Evolutionary conservation across 2,329 filamentous ascomycete genomes (phyloP).

Genomic region (Colletotrichum sp.): DNA sequence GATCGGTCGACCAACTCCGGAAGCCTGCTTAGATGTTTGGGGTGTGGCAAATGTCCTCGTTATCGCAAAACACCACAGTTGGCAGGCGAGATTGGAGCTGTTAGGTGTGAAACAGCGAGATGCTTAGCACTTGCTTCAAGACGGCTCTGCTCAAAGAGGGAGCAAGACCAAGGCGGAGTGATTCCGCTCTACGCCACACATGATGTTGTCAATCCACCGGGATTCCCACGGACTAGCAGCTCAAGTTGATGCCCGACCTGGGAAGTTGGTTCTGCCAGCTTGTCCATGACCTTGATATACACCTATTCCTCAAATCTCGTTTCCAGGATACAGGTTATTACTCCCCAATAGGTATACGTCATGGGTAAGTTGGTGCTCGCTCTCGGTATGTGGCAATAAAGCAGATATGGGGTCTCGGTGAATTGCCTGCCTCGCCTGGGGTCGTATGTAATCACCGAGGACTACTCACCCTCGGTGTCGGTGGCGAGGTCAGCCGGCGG

Average conservation of each 20-base stretch:
- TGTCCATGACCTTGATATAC: neutral
- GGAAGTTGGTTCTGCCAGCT: neutral
- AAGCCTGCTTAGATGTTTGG: neutral
- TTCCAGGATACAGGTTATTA: neutral
- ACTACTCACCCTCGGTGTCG: neutral
- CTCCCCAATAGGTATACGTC: neutral
- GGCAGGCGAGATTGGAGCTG: neutral
- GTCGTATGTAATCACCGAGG: neutral
- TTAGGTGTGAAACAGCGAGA: neutral
- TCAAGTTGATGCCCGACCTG: neutral
- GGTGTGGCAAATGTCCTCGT: neutral
- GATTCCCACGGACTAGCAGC: neutral
- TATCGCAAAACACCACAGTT: neutral
- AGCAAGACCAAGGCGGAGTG: neutral
- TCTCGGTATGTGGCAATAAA: neutral
- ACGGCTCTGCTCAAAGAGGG: neutral
- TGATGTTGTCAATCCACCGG: neutral
- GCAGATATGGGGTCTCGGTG: neutral
- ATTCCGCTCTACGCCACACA: neutral
- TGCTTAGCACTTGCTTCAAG: neutral
- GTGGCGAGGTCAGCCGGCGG: neutral
- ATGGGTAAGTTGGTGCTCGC: neutral
- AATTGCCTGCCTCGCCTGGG: neutral
- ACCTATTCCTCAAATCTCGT: neutral
- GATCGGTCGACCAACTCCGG: neutral